A percentile compares a stretch with the other conserved stretches of the same genome.
Conservation (phyloP, 257 asterid genomes). For the Asclepias syriaca region DNA sequence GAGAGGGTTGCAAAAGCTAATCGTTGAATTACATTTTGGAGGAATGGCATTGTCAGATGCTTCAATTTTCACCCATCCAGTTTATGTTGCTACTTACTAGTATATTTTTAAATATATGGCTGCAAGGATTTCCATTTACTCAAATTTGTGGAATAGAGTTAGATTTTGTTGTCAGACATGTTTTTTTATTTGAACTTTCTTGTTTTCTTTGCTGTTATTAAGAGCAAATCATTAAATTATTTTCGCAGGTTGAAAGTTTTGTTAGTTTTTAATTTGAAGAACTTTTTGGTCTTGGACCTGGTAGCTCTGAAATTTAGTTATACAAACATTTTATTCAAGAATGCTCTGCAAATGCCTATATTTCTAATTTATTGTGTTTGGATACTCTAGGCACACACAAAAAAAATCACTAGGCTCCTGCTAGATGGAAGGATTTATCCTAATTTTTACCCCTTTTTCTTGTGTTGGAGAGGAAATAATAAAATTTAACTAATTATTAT, state of each 20-base stretch:
- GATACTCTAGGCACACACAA: neutral
- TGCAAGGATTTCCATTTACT: neutral
- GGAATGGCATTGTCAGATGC: neutral
- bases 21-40: constrained; percentile 30
- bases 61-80: neutral
- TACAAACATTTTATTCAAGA: too few relatives aligned
- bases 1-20: constrained; percentile 81
- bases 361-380: neutral
- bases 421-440: too few relatives aligned
- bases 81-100: neutral
- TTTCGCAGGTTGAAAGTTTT: neutral
- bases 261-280: neutral
- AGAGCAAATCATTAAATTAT: neutral
- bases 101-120: neutral
- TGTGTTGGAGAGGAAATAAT: too few relatives aligned
- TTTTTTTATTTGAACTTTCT: neutral
- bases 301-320: neutral
- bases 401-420: too few relatives aligned
- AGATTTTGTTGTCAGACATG: neutral
- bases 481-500: too few relatives aligned
- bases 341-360: too few relatives aligned
- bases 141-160: neutral
- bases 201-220: neutral
- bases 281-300: neutral
- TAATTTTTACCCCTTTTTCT: too few relatives aligned